A percentile compares a stretch with the other conserved stretches of the same genome.
phyloP scores from a whole-genome alignment of 2,329 filamentous ascomycete genomes.

The Neopestalotiopsis sp. region DNA sequence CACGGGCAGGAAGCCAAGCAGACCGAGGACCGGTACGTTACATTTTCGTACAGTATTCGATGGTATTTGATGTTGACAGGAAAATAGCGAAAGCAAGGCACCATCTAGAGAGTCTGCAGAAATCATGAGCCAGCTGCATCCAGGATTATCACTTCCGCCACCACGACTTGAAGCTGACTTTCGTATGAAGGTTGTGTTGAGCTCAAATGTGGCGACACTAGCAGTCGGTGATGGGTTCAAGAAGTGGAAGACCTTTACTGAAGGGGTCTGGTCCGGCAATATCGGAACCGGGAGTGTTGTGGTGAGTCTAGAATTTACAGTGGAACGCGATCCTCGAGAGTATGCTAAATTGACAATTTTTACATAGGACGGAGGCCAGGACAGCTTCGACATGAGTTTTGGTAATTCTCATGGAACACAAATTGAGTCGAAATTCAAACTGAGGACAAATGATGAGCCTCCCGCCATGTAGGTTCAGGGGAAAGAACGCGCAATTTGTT shows the following conservation, averaged over 20 bases:
- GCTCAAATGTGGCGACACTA: conserved; percentile 32
- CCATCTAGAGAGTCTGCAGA: conserved; percentile 21
- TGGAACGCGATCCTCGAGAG: too few relatives aligned
- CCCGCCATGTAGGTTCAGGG: conserved; percentile 32
- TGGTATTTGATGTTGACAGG: neutral
- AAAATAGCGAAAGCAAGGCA: neutral
- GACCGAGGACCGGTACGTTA: neutral
- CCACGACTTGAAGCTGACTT: conserved; percentile 35
- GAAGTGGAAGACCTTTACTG: conserved; percentile 33
- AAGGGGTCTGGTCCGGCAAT: conserved; percentile 34
- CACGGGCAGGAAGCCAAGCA: neutral
- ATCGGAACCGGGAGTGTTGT: conserved; percentile 34
- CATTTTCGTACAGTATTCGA: neutral
- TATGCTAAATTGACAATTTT: conserved; percentile 14
- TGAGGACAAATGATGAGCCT: conserved; percentile 32
- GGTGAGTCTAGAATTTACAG: conserved; percentile 24
- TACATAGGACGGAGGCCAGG: conserved; percentile 33
- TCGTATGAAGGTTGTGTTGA: conserved; percentile 34
- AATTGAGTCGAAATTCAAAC: conserved; percentile 32
- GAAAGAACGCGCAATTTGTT: neutral
- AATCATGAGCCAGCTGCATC: conserved; percentile 26
- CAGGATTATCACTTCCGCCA: conserved; percentile 30
- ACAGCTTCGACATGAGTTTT: conserved; percentile 30
- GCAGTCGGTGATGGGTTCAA: conserved; percentile 31
- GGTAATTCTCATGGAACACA: conserved; percentile 30